Conservation (phyloP, 805 yeast genomes). For the Candida bentonensis region DNA sequence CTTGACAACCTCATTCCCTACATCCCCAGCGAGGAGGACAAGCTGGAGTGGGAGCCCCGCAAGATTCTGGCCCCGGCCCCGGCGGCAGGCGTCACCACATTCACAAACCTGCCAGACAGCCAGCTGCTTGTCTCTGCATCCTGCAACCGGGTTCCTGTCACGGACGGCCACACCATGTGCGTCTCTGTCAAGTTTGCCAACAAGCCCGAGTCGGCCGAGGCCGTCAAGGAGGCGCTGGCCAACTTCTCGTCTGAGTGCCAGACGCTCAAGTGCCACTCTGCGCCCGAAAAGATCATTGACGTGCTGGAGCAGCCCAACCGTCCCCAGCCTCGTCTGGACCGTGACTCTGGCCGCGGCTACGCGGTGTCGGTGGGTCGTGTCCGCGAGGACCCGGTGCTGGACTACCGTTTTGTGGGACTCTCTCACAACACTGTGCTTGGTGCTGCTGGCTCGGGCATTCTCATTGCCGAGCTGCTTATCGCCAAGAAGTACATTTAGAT, state of each 20-base stretch:
- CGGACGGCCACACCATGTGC: constrained; percentile 97
- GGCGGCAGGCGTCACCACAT: constrained; percentile 29
- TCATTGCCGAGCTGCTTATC: constrained; percentile 80
- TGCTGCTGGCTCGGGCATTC: constrained; percentile 96
- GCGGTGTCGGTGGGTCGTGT: constrained; percentile 92
- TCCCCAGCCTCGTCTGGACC: constrained; percentile 96
- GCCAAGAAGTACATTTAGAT: constrained; percentile 59
- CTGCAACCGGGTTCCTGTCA: constrained; percentile 92
- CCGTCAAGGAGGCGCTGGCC: constrained; percentile 54
- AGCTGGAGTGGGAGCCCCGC: constrained; percentile 96
- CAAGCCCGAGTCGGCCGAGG: constrained; percentile 76
- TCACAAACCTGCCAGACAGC: constrained; percentile 45
- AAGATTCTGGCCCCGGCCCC: constrained; percentile 65
- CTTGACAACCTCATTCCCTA: constrained; percentile 90
- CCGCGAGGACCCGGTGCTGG: constrained; percentile 86
- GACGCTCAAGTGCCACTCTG: constrained; percentile 70
- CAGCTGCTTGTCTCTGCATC: constrained; percentile 86
- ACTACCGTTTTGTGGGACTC: constrained; percentile 90
- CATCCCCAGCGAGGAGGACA: constrained; percentile 95
- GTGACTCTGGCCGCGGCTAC: constrained; percentile 87
- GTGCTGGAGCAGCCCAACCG: constrained; percentile 83
- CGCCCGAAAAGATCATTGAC: constrained; percentile 85
- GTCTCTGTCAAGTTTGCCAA: constrained; percentile 72
- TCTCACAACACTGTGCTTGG: constrained; percentile 97
- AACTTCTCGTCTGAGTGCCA: constrained; percentile 77